Percentiles rank a stretch among this genome's conserved stretches.
phyloP scores from a whole-genome alignment of 495 filamentous ascomycete genomes.

The Podospora australis region DNA sequence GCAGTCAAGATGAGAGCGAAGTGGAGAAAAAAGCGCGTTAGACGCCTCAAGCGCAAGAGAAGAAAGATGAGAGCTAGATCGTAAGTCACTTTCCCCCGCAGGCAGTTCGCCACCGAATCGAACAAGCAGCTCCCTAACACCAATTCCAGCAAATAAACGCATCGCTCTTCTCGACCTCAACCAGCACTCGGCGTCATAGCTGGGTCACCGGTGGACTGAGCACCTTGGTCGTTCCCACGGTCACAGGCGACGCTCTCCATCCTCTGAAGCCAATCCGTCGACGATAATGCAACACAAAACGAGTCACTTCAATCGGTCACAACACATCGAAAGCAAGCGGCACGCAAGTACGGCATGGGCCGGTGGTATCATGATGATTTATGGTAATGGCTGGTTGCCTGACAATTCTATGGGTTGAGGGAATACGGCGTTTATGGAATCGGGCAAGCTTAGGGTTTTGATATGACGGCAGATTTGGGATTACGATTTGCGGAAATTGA shows the following conservation, averaged over 20 bases:
- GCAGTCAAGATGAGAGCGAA: slow-evolving; percentile 88
- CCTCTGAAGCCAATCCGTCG: slow-evolving; percentile 13
- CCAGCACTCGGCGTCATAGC: slow-evolving; percentile 17
- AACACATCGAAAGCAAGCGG: slow-evolving; percentile 11
- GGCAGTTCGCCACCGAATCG: slow-evolving; percentile 8
- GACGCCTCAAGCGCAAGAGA: slow-evolving; percentile 96
- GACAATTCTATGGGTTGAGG: slow-evolving; percentile 23
- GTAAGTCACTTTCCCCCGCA: slow-evolving; percentile 45
- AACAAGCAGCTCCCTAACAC: slow-evolving; percentile 24
- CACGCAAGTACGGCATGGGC: slow-evolving; percentile 11
- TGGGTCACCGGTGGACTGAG: slow-evolving; percentile 16
- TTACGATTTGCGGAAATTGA: slow-evolving; percentile 21
- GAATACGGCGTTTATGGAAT: slow-evolving; percentile 19
- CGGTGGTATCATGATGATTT: slow-evolving; percentile 19
- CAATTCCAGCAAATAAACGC: slow-evolving; percentile 63
- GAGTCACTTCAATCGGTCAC: slow-evolving; percentile 12
- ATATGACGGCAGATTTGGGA: slow-evolving; percentile 17
- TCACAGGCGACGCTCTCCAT: slow-evolving; percentile 16
- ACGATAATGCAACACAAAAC: slow-evolving; percentile 11
- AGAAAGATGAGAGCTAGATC: slow-evolving; percentile 95
- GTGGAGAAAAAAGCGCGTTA: slow-evolving; percentile 99
- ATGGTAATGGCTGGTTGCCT: slow-evolving; percentile 23
- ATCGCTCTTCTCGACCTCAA: slow-evolving; percentile 31
- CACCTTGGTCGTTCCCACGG: slow-evolving; percentile 4
- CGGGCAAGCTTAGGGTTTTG: slow-evolving; percentile 16